A percentile compares a stretch with the other conserved stretches of the same genome.
These are phyloP conservation scores for Rhizophlyctis rosea DNA, from an alignment of 192 early-diverging fungal genomes.

Conservation along the genomic window DNA sequence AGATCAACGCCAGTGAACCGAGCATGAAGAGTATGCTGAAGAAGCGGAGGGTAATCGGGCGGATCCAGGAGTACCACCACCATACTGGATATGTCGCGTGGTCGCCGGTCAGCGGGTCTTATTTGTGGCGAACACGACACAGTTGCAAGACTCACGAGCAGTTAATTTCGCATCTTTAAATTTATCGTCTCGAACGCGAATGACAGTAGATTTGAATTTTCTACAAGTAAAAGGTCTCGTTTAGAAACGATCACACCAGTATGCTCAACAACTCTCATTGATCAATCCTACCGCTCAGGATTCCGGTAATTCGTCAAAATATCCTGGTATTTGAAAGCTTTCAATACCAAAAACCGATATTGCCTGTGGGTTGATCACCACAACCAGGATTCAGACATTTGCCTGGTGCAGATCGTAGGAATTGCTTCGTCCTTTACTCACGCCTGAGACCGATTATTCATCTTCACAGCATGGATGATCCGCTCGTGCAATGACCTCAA, in stretches of 20 bases:
- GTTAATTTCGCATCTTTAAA: conserved; percentile 27
- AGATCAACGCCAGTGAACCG: conserved; percentile 72
- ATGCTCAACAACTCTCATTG: too few relatives aligned
- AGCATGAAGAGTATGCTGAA: conserved; percentile 58
- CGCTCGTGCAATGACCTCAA: conserved; percentile 65
- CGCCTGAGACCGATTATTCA: conserved; percentile 73
- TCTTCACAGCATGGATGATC: conserved; percentile 67
- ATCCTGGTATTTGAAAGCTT: conserved; percentile 84
- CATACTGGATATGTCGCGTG: conserved; percentile 49
- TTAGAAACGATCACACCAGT: too few relatives aligned
- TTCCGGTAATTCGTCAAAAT: conserved; percentile 67
- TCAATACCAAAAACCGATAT: conserved; percentile 66
- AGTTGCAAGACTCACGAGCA: conserved; percentile 23
- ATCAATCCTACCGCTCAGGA: conserved; percentile 56
- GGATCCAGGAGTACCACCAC: conserved; percentile 81
- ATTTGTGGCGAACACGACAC: too few relatives aligned
- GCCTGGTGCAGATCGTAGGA: too few relatives aligned
- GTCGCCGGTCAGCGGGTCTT: too few relatives aligned
- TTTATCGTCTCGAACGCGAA: conserved; percentile 13
- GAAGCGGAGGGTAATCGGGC: conserved; percentile 58
- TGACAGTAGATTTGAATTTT: conserved; percentile 31
- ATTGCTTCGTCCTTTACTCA: too few relatives aligned
- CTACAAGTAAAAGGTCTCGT: conserved; percentile 1
- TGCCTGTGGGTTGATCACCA: conserved; percentile 42
- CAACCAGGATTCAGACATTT: background rate